Evolutionary conservation across 768 basidiomycete species (phyloP).

Genomic region (Amanita fuliginea): DNA sequence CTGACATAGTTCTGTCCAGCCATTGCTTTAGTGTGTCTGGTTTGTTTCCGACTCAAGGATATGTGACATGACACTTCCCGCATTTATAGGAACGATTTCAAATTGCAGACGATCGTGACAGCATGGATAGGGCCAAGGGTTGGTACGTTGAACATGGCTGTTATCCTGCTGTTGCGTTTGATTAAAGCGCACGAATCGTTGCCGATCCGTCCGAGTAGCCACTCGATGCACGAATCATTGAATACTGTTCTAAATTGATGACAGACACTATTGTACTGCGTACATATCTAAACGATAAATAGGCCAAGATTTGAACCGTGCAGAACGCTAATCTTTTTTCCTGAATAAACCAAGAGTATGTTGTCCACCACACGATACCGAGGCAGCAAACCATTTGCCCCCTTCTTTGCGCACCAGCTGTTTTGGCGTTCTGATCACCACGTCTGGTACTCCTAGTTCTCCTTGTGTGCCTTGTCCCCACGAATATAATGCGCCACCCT

Average conservation of each 20-base stretch:
- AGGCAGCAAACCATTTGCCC: constrained; percentile 53
- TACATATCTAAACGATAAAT: constrained; percentile 2
- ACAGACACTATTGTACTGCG: neutral
- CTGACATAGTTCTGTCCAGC: neutral
- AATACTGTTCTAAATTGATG: neutral
- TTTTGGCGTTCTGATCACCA: constrained; percentile 51
- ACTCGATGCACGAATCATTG: neutral
- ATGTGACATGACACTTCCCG: too few species aligned
- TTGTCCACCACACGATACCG: constrained; percentile 69
- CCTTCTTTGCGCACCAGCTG: constrained; percentile 65
- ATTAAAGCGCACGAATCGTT: too few species aligned
- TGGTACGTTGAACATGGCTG: too few species aligned
- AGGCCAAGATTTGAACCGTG: constrained; percentile 21
- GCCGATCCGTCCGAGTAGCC: neutral
- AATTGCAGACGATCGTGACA: too few species aligned
- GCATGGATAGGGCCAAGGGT: too few species aligned
- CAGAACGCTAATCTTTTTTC: constrained; percentile 59
- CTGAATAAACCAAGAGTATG: constrained; percentile 66
- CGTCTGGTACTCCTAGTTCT: constrained; percentile 57
- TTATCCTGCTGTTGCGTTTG: too few species aligned
- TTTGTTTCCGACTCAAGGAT: too few species aligned
- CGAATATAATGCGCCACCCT: constrained; percentile 55
- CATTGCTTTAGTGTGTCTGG: neutral
- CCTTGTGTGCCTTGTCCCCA: constrained; percentile 78
- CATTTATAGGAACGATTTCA: too few species aligned